Evolutionary conservation across 306 rosid genomes (phyloP).

Genomic region (Trifolium pratense): DNA sequence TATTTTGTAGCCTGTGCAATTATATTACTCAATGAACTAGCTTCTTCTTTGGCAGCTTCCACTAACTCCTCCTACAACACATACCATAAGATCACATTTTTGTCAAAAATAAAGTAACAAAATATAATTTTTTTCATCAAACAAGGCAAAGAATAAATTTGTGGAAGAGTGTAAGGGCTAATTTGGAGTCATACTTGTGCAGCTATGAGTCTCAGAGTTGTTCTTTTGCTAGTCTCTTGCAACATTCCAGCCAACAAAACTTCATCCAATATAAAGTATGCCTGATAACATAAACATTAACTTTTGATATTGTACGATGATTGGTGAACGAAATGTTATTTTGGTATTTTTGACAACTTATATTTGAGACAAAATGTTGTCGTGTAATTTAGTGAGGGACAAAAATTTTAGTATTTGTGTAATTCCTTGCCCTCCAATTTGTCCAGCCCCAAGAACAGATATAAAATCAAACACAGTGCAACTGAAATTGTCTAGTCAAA

Average conservation of each 20-base stretch:
- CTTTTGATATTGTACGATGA: too few species aligned
- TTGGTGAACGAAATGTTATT: too few species aligned
- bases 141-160: not conserved
- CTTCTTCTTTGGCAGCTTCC: conserved; percentile 84
- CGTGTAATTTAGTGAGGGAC: too few species aligned
- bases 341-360: too few species aligned
- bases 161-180: not conserved
- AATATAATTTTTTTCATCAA: conserved; percentile 9
- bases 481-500: too few species aligned
- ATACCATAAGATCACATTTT: conserved; percentile 32
- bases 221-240: conserved; percentile 93
- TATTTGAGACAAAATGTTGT: too few species aligned
- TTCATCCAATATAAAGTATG: conserved; percentile 85
- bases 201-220: conserved; percentile 67
- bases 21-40: conserved; percentile 72
- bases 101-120: not conserved
- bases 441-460: too few species aligned
- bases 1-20: conserved; percentile 74
- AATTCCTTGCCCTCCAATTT: too few species aligned
- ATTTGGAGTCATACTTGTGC: conserved; percentile 64
- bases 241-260: conserved; percentile 81
- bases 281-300: conserved; percentile 45
- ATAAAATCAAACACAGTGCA: too few species aligned
- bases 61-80: conserved; percentile 80
- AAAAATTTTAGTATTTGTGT: too few species aligned